phyloP scores from a whole-genome alignment of 352 stramenopile species.

The Pythium sukuiense region DNA sequence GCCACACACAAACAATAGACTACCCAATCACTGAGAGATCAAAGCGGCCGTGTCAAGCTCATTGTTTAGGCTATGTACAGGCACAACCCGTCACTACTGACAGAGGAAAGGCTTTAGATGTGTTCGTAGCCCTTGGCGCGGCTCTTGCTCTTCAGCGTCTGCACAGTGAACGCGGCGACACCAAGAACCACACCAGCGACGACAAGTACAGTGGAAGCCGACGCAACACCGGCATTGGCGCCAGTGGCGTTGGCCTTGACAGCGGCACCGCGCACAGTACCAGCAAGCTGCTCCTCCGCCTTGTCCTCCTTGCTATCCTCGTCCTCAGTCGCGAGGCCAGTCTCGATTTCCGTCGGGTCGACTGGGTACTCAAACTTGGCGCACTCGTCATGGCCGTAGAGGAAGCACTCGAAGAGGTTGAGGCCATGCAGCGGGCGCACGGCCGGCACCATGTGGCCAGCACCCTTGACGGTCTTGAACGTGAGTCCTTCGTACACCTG shows the following conservation, averaged over 20 bases:
- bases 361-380: slow-evolving; percentile 49
- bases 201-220: not conserved
- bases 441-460: slow-evolving; percentile 85
- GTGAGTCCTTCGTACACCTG: slow-evolving; percentile 77
- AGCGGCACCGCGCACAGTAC: not conserved
- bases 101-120: not conserved
- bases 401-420: slow-evolving; percentile 74
- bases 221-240: not conserved
- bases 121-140: not conserved
- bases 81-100: no score
- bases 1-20: no score
- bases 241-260: not conserved
- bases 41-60: no score
- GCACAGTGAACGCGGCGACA: not conserved
- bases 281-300: not conserved
- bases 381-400: slow-evolving; percentile 55
- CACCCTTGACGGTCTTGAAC: slow-evolving; percentile 91
- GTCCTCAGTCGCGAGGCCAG: slow-evolving; percentile 20
- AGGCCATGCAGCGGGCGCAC: slow-evolving; percentile 65
- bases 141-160: not conserved
- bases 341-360: slow-evolving; percentile 50
- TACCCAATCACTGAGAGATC: no score
- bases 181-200: not conserved
- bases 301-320: not conserved
- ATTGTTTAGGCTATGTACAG: no score